Evolutionary conservation across 495 filamentous ascomycete genomes (phyloP).

Genomic region (Neurospora sublineolata): DNA sequence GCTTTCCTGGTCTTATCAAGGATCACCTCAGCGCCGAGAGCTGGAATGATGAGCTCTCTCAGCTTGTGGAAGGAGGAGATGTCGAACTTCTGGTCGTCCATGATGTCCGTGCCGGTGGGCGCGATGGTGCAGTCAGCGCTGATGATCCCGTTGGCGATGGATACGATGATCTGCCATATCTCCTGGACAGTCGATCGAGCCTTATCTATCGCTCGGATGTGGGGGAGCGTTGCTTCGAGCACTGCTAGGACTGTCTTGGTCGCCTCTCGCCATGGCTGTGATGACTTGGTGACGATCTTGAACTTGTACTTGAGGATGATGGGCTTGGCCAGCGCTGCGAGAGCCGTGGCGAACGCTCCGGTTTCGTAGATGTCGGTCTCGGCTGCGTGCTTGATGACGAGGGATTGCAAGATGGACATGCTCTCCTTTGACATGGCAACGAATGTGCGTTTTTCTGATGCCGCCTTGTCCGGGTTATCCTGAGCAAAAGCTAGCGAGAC

Average conservation of each 20-base stretch:
- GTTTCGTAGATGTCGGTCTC: constrained; percentile 55
- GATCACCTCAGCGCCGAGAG: constrained; percentile 53
- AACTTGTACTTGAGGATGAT: constrained; percentile 68
- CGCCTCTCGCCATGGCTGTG: constrained; percentile 66
- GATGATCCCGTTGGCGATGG: constrained; percentile 48
- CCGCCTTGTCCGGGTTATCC: constrained; percentile 19
- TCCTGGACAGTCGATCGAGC: constrained; percentile 29
- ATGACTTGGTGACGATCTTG: constrained; percentile 40
- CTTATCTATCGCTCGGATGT: constrained; percentile 46
- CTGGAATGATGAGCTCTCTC: constrained; percentile 59
- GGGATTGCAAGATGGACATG: constrained; percentile 55
- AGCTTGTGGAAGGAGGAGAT: constrained; percentile 59
- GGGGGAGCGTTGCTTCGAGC: constrained; percentile 52
- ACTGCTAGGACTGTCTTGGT: constrained; percentile 58
- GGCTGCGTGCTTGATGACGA: constrained; percentile 51
- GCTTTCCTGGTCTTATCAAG: constrained; percentile 54
- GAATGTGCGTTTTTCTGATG: constrained; percentile 51
- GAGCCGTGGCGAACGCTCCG: constrained; percentile 44
- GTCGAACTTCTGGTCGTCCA: constrained; percentile 65
- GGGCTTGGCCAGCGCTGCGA: constrained; percentile 54
- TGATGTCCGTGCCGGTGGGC: constrained; percentile 30
- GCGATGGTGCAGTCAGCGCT: constrained; percentile 41
- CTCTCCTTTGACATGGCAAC: constrained; percentile 73
- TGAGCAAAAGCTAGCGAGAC: constrained; percentile 53
- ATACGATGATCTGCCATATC: constrained; percentile 50